A percentile compares a stretch with the other conserved stretches of the same genome.
Evolutionary conservation across 495 filamentous ascomycete species (phyloP).

Genomic region (Hyaloscypha hepaticicola): DNA sequence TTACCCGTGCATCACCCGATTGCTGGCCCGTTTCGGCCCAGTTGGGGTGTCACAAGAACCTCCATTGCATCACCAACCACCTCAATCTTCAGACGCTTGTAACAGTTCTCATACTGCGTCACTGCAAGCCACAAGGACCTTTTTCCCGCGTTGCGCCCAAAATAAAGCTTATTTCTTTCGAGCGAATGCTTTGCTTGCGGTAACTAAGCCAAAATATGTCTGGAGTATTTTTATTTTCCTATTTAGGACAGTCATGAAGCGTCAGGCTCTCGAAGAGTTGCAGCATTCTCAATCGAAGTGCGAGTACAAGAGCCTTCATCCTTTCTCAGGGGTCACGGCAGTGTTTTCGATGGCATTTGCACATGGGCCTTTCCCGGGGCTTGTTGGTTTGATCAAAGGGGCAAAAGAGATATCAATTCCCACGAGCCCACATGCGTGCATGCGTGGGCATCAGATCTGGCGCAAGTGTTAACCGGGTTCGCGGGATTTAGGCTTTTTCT

Average conservation of each 20-base stretch:
- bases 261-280: background rate
- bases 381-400: too few species aligned
- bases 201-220: too few species aligned
- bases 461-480: too few species aligned
- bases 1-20: background rate
- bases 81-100: background rate
- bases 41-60: background rate
- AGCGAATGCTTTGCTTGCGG: background rate
- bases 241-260: background rate
- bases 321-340: background rate
- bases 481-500: too few species aligned
- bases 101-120: background rate
- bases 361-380: too few species aligned
- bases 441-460: too few species aligned
- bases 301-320: background rate
- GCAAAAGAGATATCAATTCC: too few species aligned
- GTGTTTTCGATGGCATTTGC: too few species aligned
- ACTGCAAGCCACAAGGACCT: background rate
- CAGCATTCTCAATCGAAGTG: background rate
- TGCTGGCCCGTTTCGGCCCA: background rate
- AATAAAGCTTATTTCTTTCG: background rate
- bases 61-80: background rate
- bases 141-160: background rate
- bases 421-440: too few species aligned
- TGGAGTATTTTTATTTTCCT: too few species aligned